These are phyloP conservation scores for Candida taoyuanica DNA, from an alignment of 805 yeast genomes.

Conservation along the genomic window DNA sequence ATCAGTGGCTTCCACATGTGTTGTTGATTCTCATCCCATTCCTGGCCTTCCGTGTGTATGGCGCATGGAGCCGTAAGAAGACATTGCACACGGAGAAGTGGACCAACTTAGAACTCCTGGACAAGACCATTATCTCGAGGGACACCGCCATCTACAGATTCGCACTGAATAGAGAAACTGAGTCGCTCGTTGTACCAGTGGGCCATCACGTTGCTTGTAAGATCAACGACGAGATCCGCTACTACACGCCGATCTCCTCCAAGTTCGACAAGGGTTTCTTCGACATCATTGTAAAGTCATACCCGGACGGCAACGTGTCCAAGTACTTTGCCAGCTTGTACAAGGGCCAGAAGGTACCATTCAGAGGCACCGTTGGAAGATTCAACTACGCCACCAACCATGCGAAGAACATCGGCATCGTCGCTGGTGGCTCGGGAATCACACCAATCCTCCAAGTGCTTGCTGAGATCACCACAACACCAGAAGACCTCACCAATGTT, in stretches of 20 bases:
- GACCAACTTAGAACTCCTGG: conserved; percentile 63
- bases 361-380: conserved; percentile 78
- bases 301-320: conserved; percentile 66
- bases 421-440: conserved; percentile 87
- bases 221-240: conserved; percentile 44
- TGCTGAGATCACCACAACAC: conserved; percentile 62
- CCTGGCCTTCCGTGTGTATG: conserved; percentile 31
- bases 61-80: conserved; percentile 35
- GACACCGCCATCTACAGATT: conserved; percentile 73
- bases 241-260: conserved; percentile 74
- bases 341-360: conserved; percentile 62
- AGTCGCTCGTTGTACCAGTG: conserved; percentile 60
- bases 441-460: conserved; percentile 86
- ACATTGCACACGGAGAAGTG: conserved; percentile 50
- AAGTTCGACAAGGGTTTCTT: conserved; percentile 67
- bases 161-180: conserved; percentile 55
- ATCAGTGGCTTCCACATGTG: conserved; percentile 43
- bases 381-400: conserved; percentile 55
- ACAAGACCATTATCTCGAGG: conserved; percentile 67
- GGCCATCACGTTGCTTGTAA: conserved; percentile 71
- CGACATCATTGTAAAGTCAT: conserved; percentile 73
- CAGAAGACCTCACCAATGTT: conserved; percentile 59
- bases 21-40: conserved; percentile 36
- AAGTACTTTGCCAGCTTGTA: conserved; percentile 57
- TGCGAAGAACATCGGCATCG: conserved; percentile 58